phyloP scores from a whole-genome alignment of 1,284 basidiomycete genomes.

The Irpex sp. region DNA sequence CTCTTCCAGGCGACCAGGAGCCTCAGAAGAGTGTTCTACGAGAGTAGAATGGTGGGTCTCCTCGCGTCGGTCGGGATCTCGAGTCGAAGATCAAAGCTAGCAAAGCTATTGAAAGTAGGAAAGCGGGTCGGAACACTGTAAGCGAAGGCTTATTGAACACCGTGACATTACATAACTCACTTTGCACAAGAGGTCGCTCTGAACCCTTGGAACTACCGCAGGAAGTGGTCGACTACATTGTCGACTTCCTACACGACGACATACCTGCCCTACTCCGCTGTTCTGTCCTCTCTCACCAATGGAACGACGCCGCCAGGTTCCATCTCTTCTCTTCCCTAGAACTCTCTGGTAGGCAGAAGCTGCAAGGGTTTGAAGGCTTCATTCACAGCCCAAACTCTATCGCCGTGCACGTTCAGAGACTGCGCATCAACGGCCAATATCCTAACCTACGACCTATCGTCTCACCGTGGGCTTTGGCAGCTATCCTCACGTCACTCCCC shows the following conservation, averaged over 20 bases:
- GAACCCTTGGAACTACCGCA: neutral
- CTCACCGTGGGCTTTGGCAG: neutral
- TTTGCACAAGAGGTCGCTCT: too few species aligned
- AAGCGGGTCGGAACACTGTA: too few species aligned
- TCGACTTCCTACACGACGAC: slow-evolving; percentile 19
- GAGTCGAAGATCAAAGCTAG: too few species aligned
- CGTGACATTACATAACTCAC: too few species aligned
- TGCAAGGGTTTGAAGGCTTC: neutral
- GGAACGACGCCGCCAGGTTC: slow-evolving; percentile 9
- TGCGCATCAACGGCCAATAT: neutral
- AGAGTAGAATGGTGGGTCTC: too few species aligned
- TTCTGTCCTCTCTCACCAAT: slow-evolving; percentile 12
- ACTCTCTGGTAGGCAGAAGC: neutral
- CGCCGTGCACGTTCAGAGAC: neutral
- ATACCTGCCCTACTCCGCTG: slow-evolving; percentile 9
- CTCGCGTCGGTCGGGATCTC: too few species aligned
- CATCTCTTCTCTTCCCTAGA: slow-evolving; percentile 14
- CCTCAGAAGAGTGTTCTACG: too few species aligned
- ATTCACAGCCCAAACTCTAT: neutral
- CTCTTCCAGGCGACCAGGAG: too few species aligned
- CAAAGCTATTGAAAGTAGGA: too few species aligned
- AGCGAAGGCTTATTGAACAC: too few species aligned
- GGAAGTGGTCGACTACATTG: slow-evolving; percentile 18
- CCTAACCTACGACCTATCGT: neutral
- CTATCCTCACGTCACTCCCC: neutral